A percentile compares a stretch with the other conserved stretches of the same genome.
phyloP scores from a whole-genome alignment of 2,329 filamentous ascomycete genomes.

The Ophiocordyceps sinensis region DNA sequence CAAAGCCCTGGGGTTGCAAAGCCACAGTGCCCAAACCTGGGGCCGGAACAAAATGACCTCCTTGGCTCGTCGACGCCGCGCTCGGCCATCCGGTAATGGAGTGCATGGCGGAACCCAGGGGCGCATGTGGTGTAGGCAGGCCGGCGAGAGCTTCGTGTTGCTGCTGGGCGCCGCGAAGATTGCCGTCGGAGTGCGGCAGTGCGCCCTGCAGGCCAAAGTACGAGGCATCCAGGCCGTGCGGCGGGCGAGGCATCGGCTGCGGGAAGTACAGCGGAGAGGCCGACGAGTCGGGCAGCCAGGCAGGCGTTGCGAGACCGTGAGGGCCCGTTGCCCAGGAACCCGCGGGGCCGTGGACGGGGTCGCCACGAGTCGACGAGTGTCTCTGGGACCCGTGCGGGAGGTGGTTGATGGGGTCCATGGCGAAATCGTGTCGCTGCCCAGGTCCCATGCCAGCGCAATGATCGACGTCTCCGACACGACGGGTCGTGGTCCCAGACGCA shows the following conservation, averaged over 20 bases:
- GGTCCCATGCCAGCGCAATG: background rate
- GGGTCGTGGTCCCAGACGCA: no score
- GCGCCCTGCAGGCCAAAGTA: constrained; percentile 7
- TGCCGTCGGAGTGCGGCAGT: constrained; percentile 10
- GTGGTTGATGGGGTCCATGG: constrained; percentile 19
- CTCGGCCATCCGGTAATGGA: background rate
- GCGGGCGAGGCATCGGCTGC: constrained; percentile 7
- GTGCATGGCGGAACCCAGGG: constrained; percentile 1
- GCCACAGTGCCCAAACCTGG: background rate
- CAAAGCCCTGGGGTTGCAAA: background rate
- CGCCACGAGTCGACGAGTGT: constrained; percentile 1
- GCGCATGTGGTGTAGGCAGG: background rate
- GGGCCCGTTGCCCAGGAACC: constrained; percentile 2
- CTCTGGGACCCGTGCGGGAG: constrained; percentile 11
- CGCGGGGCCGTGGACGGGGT: constrained; percentile 2
- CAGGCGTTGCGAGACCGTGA: background rate
- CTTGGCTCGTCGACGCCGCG: background rate
- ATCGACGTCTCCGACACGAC: no score
- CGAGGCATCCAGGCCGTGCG: constrained; percentile 8
- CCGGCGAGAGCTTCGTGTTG: constrained; percentile 5
- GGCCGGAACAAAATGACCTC: background rate
- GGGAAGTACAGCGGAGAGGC: constrained; percentile 8
- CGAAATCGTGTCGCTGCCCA: background rate
- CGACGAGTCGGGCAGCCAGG: background rate
- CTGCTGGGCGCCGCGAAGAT: constrained; percentile 4